These are phyloP conservation scores for Calonectria crousiana DNA, from an alignment of 2,329 filamentous ascomycete genomes.

Conservation along the genomic window DNA sequence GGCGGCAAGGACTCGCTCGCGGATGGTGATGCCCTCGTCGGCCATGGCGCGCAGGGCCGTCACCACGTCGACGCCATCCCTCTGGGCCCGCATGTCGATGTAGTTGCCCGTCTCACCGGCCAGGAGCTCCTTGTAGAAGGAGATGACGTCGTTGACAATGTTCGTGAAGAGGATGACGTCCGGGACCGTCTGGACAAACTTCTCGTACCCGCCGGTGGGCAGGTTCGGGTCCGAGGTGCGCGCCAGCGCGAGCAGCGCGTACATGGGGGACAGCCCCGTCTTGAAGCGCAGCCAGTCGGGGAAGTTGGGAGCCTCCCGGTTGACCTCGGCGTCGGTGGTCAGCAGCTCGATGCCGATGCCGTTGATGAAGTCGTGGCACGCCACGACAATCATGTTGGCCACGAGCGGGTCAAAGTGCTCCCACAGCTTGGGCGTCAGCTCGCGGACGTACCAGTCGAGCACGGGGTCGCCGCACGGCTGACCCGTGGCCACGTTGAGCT, in stretches of 20 bases:
- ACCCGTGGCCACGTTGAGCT: not conserved
- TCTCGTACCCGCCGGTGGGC: not conserved
- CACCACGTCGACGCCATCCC: conserved; percentile 18
- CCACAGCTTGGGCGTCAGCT: not conserved
- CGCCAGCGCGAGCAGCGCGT: conserved; percentile 21
- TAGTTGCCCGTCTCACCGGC: conserved; percentile 26
- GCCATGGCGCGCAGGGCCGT: not conserved
- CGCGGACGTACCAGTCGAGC: not conserved
- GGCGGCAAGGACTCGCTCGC: not conserved
- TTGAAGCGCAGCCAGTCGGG: conserved; percentile 28
- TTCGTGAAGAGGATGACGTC: conserved; percentile 27
- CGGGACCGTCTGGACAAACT: conserved; percentile 13
- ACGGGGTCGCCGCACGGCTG: not conserved
- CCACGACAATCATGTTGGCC: not conserved
- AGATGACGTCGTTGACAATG: conserved; percentile 28
- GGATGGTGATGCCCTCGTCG: not conserved
- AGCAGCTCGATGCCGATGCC: not conserved
- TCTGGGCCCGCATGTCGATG: conserved; percentile 20
- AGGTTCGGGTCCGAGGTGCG: not conserved
- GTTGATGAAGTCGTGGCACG: not conserved
- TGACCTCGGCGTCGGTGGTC: not conserved
- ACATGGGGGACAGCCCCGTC: conserved; percentile 26
- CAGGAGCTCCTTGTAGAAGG: conserved; percentile 26
- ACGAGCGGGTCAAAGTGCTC: not conserved
- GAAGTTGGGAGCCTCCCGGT: conserved; percentile 11